Percentiles rank a stretch among this genome's conserved stretches.
phyloP scores from a whole-genome alignment of 78 protist species.

The Dictyostelium citrinum region DNA sequence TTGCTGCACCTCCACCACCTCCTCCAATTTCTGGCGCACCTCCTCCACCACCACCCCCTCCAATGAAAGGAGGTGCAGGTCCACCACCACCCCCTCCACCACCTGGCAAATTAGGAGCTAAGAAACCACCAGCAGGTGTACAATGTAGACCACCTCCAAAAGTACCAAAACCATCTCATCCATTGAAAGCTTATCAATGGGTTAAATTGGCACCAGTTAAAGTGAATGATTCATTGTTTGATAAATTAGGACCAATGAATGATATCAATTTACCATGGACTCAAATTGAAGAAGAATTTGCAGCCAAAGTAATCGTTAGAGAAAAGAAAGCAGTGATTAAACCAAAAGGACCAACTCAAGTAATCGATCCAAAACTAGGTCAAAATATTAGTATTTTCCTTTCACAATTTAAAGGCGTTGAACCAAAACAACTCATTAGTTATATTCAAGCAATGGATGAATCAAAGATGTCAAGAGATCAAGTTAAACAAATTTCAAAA shows the following conservation, averaged over 20 bases:
- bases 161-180: conserved; percentile 70
- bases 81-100: conserved; percentile 73
- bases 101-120: not conserved
- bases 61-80: not conserved
- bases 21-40: not conserved
- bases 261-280: conserved; percentile 59
- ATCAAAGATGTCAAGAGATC: conserved; percentile 7
- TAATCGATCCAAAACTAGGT: conserved; percentile 47
- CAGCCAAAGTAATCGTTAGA: conserved; percentile 66
- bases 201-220: conserved; percentile 44
- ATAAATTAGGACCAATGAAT: conserved; percentile 36
- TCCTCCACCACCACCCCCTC: conserved; percentile 49
- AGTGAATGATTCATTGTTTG: conserved; percentile 45
- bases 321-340: conserved; percentile 2
- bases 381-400: conserved; percentile 52
- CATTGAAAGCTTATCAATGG: conserved; percentile 69
- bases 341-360: conserved; percentile 30
- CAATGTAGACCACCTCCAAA: conserved; percentile 62
- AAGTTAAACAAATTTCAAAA: conserved; percentile 51
- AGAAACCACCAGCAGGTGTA: conserved; percentile 11
- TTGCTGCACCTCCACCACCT: not conserved
- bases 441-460: conserved; percentile 48
- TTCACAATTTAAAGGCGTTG: conserved; percentile 50
- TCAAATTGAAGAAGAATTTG: conserved; percentile 47
- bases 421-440: not conserved